Evolutionary conservation across 106 monocot genomes (phyloP), one percentile per base, ranked within the genome.

Genomic region (Ottelia alismoides): DNA sequence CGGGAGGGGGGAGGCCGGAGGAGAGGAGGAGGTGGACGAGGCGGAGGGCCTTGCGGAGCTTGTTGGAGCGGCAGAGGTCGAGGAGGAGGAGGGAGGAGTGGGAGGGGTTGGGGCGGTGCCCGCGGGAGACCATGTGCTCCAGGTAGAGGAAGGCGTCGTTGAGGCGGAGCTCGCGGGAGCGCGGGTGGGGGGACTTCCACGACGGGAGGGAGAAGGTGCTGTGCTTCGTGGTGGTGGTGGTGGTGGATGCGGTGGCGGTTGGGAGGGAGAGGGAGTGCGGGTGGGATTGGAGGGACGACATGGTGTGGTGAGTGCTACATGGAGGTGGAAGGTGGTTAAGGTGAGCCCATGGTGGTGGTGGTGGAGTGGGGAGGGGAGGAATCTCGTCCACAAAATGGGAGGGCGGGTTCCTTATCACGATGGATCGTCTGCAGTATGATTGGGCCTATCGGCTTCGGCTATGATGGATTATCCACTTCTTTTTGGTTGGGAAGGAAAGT

Each of bases 11-110:
- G 7, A 51, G 53, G 1, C 72, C 75, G 0, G 80, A 47, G 1
- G 40, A 31, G 11, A 78, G 72, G 67, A 87, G 83, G 30, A 87
- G 29, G 25, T 93, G 87, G 80, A 87, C 72, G 12, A 78, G 82
- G 45, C 75, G 45, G 45, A 84, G 69, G 20, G 87, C 87, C 62
- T 93, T 93, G 12, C 83, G 60, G 22, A 93, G 62, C 72, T 83
- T 87, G 45, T 71, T 87, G 23, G 54, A 40, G 51, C 73, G 69
- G 62, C 83, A 93, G 11, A 93, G 75, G 22, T 77, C 77, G 47
- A 74, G 83, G 16, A 87, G 21, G 30, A 93, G 77, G 23, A 77
- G 72, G 10, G 79, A 83, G 31, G 79, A 68, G 22, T 77, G 76
- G 10, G 58, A 27, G 0, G 56, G 30, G 49, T 79, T 74, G 47